Evolutionary conservation across 225 moss, liverwort and hornwort genomes (phyloP).

Genomic region (Takakia lepidozioides): DNA sequence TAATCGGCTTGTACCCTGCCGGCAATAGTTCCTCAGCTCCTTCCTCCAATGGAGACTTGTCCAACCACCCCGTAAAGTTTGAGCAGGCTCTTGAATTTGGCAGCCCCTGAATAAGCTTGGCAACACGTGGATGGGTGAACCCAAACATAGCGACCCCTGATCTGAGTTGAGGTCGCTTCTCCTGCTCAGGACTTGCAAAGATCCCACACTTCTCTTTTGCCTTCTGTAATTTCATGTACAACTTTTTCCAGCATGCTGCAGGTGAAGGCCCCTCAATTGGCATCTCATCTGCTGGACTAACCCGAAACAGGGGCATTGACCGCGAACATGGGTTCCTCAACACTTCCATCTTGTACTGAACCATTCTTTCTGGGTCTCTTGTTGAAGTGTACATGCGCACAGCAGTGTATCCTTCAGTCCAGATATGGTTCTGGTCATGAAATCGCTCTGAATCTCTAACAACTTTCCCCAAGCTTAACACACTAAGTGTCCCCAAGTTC

Average conservation of each 20-base stretch:
- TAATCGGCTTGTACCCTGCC: constrained; percentile 86
- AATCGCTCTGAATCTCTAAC: constrained; percentile 93
- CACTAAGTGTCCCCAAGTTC: constrained; percentile 53
- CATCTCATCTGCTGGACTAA: constrained; percentile 72
- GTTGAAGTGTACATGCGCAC: constrained; percentile 75
- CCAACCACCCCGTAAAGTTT: constrained; percentile 75
- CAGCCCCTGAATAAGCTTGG: constrained; percentile 88
- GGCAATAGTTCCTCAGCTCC: constrained; percentile 68
- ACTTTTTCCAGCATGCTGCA: constrained; percentile 86
- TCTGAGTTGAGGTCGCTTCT: constrained; percentile 78
- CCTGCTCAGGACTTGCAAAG: constrained; percentile 47
- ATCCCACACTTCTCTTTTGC: constrained; percentile 76
- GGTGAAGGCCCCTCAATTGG: constrained; percentile 76
- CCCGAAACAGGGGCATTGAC: constrained; percentile 68
- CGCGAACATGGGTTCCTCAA: constrained; percentile 57
- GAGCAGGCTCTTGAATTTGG: constrained; percentile 91
- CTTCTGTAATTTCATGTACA: constrained; percentile 70
- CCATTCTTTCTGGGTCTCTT: constrained; percentile 59
- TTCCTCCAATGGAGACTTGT: constrained; percentile 44
- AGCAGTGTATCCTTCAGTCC: constrained; percentile 89
- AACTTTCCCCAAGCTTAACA: constrained; percentile 63
- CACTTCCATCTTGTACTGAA: constrained; percentile 89
- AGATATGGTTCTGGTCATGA: constrained; percentile 92
- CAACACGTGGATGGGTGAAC: constrained; percentile 68
- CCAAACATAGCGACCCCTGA: constrained; percentile 96